Conservation (phyloP, 805 yeast genomes). For the Kuraishia ogatae region DNA sequence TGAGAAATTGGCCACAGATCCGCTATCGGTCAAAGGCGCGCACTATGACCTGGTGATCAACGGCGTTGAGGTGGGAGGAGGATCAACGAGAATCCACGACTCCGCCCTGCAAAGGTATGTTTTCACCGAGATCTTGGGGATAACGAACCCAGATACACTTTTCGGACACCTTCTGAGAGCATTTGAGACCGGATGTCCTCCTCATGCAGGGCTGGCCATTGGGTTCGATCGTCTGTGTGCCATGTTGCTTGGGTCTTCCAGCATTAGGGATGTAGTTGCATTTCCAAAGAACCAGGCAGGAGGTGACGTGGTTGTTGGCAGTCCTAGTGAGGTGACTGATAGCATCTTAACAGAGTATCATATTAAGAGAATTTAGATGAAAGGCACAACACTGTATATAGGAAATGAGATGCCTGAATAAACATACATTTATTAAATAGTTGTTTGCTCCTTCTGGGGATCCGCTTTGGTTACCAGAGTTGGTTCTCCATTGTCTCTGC, state of each 20-base stretch:
- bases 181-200: slow-evolving; percentile 89
- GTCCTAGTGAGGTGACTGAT: slow-evolving; percentile 62
- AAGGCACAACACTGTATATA: not conserved
- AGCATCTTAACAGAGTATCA: slow-evolving; percentile 47
- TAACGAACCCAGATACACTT: slow-evolving; percentile 46
- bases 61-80: slow-evolving; percentile 97
- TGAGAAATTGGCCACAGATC: slow-evolving; percentile 40
- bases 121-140: slow-evolving; percentile 53
- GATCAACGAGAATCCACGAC: slow-evolving; percentile 92
- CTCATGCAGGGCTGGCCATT: slow-evolving; percentile 95
- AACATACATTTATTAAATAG: not conserved
- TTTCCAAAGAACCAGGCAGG: slow-evolving; percentile 93
- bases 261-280: slow-evolving; percentile 89
- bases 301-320: slow-evolving; percentile 75
- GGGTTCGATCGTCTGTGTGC: slow-evolving; percentile 94
- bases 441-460: not conserved
- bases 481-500: not conserved
- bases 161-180: slow-evolving; percentile 87
- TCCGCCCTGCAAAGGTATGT: slow-evolving; percentile 67
- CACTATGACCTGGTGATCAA: slow-evolving; percentile 92
- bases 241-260: slow-evolving; percentile 67
- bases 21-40: slow-evolving; percentile 69
- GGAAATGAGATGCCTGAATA: too few relatives aligned
- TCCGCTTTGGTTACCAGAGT: not conserved
- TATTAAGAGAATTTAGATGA: slow-evolving; percentile 15